These are phyloP conservation scores for Uronychia binucleata DNA, from an alignment of 73 alveolate species.

Conservation along the genomic window DNA sequence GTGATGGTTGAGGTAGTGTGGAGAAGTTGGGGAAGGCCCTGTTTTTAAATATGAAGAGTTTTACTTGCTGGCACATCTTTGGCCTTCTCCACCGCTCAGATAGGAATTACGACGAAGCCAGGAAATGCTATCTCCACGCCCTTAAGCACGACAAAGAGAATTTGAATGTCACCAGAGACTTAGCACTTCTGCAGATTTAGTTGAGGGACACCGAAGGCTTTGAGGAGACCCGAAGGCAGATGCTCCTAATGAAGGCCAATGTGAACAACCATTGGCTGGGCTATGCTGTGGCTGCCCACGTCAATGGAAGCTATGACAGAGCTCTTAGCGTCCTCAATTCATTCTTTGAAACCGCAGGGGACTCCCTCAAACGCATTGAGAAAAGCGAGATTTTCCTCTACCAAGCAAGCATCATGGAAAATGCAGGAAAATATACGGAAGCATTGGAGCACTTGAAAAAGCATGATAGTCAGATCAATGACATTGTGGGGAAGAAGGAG, in stretches of 20 bases:
- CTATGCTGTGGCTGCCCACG: conserved; percentile 80
- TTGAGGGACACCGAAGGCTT: conserved; percentile 87
- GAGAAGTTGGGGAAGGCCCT: too few relatives aligned
- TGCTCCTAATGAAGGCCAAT: conserved; percentile 70
- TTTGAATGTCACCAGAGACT: conserved; percentile 84
- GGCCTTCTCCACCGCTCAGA: conserved; percentile 90
- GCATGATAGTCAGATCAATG: conserved; percentile 56
- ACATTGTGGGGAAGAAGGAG: conserved; percentile 50
- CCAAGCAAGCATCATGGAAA: conserved; percentile 70
- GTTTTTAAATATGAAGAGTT: conserved; percentile 67
- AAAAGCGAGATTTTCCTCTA: conserved; percentile 63
- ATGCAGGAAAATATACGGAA: conserved; percentile 55
- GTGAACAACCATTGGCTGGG: conserved; percentile 80
- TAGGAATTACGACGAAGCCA: conserved; percentile 86
- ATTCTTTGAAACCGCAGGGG: conserved; percentile 53
- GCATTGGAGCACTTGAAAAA: conserved; percentile 53
- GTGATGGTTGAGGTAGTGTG: too few relatives aligned
- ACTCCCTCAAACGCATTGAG: conserved; percentile 43
- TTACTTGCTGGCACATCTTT: conserved; percentile 95
- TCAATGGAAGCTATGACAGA: conserved; percentile 74
- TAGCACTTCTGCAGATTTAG: conserved; percentile 81
- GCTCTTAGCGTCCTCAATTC: conserved; percentile 75
- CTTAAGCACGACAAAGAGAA: conserved; percentile 84
- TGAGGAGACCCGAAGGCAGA: conserved; percentile 71
- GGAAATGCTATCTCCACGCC: conserved; percentile 82